Base-by-base conservation (phyloP, 768 basidiomycete species). In the Rhodotorula toruloides region DNA sequence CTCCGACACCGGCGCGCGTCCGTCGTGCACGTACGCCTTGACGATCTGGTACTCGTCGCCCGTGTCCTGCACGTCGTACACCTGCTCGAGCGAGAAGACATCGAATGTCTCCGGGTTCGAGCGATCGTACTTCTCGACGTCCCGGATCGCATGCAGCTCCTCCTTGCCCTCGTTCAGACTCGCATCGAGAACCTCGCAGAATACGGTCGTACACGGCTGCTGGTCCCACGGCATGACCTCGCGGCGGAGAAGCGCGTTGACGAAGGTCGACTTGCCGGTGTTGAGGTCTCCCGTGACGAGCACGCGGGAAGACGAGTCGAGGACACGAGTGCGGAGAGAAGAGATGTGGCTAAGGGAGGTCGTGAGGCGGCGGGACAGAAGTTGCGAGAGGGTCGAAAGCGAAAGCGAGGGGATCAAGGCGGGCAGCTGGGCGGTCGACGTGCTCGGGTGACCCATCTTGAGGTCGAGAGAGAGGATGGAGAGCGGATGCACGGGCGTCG, bases 281-380 rank as follows among this genome's bases (percentile, higher is more conserved):
- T 99, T 99, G 65, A 99, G 83, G 77, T 99, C 96, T 66, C 96
- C 96, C 31, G 96, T 98, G 64, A 99, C 91, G 70, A 99, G 85
- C 55, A 99, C 91, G 77, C 96, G 91, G 74, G 91, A 94, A 1
- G 90, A 88, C 11, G 86, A 91, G 77, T 97, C 93, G 76, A 88
- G 82, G 21, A 98, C 86, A 46, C 96, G 90, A 55, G 84, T 82
- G 40, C 87, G 87, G 68, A 99, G 86, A 72, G 87, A 88, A 65
- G 87, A 83, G 65, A 98, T 84, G 76, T 97, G 92, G 31, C 82
- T 81, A 61, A 89, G 78, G 29, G 91, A 84, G 31, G 85, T 78
- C 22, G 80, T 80, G 73, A 99, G 85, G 44, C 91, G 86, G 64
- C 90, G 90, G 76, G 91, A 90, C 48, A 98, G 79, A 46, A 99